Conservation (phyloP, 345 rosid genomes). For the Citrus medica region DNA sequence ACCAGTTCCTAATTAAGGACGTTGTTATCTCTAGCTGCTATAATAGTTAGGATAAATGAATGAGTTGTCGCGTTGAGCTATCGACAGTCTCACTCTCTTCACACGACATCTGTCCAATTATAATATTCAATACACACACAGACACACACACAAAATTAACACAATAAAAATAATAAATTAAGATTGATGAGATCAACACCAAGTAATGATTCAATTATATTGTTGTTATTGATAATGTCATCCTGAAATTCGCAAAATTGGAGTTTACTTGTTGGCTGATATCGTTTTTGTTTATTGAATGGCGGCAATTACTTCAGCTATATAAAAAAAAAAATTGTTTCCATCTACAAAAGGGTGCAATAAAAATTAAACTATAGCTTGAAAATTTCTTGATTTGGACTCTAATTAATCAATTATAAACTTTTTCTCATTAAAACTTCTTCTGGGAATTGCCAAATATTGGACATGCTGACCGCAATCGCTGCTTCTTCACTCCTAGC, state of each 20-base stretch:
- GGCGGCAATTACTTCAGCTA: not conserved
- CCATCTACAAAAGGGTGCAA: too few species aligned
- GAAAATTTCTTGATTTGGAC: not conserved
- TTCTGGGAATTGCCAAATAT: not conserved
- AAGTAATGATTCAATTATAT: not conserved
- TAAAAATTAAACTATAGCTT: not conserved
- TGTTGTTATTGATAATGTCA: not conserved
- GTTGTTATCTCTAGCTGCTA: too few species aligned
- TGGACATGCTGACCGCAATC: constrained; percentile 15
- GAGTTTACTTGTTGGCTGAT: not conserved
- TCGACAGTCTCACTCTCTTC: too few species aligned
- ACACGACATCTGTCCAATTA: too few species aligned
- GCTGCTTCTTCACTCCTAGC: constrained; percentile 49
- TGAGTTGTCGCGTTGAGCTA: too few species aligned
- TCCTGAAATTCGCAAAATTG: not conserved
- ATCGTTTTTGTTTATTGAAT: not conserved
- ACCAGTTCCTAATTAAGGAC: too few species aligned
- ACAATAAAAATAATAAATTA: too few species aligned
- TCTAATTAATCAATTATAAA: not conserved
- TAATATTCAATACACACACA: too few species aligned
- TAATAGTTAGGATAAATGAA: too few species aligned
- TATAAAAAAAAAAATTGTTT: not conserved
- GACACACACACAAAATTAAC: too few species aligned
- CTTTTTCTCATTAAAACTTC: not conserved
- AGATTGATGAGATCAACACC: not conserved